Base-by-base conservation (phyloP, 2,329 filamentous ascomycete genomes). In the Talaromyces sp. region DNA sequence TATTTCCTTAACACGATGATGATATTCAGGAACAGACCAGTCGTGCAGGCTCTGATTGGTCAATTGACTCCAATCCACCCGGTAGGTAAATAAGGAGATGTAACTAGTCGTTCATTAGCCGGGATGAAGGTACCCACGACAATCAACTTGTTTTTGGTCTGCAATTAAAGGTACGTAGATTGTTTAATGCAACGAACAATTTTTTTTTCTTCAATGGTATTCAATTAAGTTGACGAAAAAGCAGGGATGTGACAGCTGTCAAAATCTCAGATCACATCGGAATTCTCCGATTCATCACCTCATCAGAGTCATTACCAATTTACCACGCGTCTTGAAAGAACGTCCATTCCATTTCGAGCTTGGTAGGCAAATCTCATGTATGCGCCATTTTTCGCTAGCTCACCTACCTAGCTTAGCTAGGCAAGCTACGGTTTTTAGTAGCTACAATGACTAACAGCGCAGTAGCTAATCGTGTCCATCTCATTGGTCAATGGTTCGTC, bases 11-110 rank as follows among this genome's bases (percentile, higher is more conserved):
- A 54, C 8, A 34, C 29, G 10, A 54, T 36, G 29, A 34, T 34
- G 59, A 61, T 61, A 61, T 61, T 61, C 59, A 61, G 59, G 59
- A 40, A 61, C 59, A 53, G 59, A n/a, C 22, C 45, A 27, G 17
- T 22, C 17, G 25, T 2, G 10, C 2, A 10, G 6, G 3, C 10
- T 13, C 1, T 54, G 51, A 54, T 54, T 54, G 51, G 51, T 5
- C 29, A 54, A 54, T 54, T 19, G 51, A 7, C 7, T 11, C 22
- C 5, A 29, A 7, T 51, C 45, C 47, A 54, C 51, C 22, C 17
- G 8, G n/a, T 13, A 22, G 15, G 45, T 5, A 19, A 43, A 43
- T 43, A 43, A 43, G 38, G 45, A 19, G 43, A 22, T 47, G 22
- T 27, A 13, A 29, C 47, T 51, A 51, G 25, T 51, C 5, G 49